Evolutionary conservation across 495 filamentous ascomycete genomes (phyloP).

Genomic region (Neurospora africana): DNA sequence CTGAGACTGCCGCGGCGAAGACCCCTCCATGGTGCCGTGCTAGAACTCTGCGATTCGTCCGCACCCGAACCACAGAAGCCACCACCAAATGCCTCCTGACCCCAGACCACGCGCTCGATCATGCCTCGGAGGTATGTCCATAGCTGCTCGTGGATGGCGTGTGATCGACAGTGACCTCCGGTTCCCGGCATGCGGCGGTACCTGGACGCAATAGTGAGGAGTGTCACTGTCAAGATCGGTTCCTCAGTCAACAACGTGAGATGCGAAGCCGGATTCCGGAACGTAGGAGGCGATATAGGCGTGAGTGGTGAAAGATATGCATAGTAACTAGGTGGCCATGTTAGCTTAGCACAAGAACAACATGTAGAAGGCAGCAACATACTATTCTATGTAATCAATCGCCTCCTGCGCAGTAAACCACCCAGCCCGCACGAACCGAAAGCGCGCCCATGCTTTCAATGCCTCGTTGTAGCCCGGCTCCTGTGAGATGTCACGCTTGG

Average conservation of each 20-base stretch:
- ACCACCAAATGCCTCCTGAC: conserved; percentile 86
- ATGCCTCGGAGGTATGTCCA: conserved; percentile 90
- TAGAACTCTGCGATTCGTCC: conserved; percentile 52
- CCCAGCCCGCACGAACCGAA: conserved; percentile 85
- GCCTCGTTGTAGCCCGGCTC: conserved; percentile 54
- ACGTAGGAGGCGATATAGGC: conserved; percentile 79
- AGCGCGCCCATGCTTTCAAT: conserved; percentile 74
- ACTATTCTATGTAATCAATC: conserved; percentile 89
- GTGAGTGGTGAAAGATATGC: conserved; percentile 80
- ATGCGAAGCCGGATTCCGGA: conserved; percentile 62
- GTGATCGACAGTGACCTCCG: conserved; percentile 71
- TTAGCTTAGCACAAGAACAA: neutral
- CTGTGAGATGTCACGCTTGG: conserved; percentile 17
- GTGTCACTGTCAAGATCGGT: conserved; percentile 79
- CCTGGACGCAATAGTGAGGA: conserved; percentile 82
- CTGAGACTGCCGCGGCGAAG: conserved; percentile 66
- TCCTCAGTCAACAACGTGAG: conserved; percentile 73
- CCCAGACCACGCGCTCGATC: conserved; percentile 90
- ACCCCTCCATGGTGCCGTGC: conserved; percentile 47
- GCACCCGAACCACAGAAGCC: conserved; percentile 72
- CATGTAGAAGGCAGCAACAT: conserved; percentile 17
- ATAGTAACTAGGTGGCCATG: conserved; percentile 57
- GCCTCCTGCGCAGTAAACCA: conserved; percentile 94
- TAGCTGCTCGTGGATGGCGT: conserved; percentile 89
- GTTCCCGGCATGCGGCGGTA: conserved; percentile 71